Conservation (phyloP, 192 early-diverging fungal species). For the Diversispora epigaea region DNA sequence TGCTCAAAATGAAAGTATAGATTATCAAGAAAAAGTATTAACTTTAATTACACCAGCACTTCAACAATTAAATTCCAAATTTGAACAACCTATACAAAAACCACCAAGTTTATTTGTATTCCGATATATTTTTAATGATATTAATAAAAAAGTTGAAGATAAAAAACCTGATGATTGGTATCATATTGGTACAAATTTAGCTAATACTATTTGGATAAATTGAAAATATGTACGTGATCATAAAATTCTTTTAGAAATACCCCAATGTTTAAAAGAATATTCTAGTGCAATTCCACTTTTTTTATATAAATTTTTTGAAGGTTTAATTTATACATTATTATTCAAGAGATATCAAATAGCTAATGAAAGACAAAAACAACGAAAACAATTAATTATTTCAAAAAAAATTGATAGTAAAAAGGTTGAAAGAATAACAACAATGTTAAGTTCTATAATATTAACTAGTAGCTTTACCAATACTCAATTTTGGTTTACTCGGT, state of each 20-base stretch:
- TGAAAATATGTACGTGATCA: background rate
- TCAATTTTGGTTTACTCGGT: too few species aligned
- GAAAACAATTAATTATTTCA: background rate
- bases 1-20: background rate
- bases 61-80: background rate
- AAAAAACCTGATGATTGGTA: background rate
- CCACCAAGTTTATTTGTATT: background rate
- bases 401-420: background rate
- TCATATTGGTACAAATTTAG: background rate
- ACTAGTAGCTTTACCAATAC: too few species aligned
- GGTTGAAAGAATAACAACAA: background rate
- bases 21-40: background rate
- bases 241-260: background rate
- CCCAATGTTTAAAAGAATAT: background rate
- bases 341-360: background rate
- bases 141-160: too few species aligned
- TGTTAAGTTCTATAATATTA: too few species aligned
- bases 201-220: background rate
- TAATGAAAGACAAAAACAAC: background rate
- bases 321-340: background rate
- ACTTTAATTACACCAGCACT: background rate
- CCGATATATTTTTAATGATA: background rate
- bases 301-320: background rate
- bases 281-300: background rate
- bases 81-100: background rate